These are phyloP conservation scores for Teunomyces funiuensis DNA, from an alignment of 805 yeast genomes.

Conservation along the genomic window DNA sequence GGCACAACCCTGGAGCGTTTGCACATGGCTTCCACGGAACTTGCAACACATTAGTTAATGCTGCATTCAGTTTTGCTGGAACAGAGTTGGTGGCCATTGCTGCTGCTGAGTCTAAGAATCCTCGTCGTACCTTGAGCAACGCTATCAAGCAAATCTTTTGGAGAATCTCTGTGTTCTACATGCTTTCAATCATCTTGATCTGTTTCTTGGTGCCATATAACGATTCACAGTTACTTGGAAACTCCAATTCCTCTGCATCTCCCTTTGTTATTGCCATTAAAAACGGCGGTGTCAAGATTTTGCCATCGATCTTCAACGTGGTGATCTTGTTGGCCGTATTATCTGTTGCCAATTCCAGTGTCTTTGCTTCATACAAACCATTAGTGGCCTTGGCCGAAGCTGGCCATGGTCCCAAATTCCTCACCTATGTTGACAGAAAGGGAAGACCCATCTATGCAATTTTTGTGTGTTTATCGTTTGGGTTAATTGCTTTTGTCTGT, in stretches of 20 bases:
- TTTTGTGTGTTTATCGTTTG: conserved; percentile 48
- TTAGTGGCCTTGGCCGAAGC: conserved; percentile 64
- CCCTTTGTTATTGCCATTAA: conserved; percentile 41
- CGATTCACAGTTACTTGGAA: conserved; percentile 26
- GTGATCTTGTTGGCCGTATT: conserved; percentile 33
- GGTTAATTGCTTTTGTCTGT: conserved; percentile 59
- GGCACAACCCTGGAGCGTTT: conserved; percentile 57
- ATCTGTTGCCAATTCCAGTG: conserved; percentile 38
- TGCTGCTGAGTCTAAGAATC: conserved; percentile 55
- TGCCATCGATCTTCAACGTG: conserved; percentile 34
- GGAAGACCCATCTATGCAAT: conserved; percentile 81
- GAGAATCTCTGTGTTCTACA: conserved; percentile 51
- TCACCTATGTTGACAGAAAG: conserved; percentile 66
- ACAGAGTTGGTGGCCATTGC: conserved; percentile 58
- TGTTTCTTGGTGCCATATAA: conserved; percentile 56
- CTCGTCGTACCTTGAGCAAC: conserved; percentile 53
- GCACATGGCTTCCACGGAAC: conserved; percentile 57
- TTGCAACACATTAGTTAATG: conserved; percentile 50
- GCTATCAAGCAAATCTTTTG: conserved; percentile 56
- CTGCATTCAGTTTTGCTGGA: conserved; percentile 63
- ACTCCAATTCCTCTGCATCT: conserved; percentile 27
- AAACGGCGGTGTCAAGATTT: conserved; percentile 27
- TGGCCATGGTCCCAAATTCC: conserved; percentile 58
- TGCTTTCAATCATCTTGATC: conserved; percentile 46
- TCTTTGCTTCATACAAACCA: conserved; percentile 43